Evolutionary conservation across 2,329 filamentous ascomycete genomes (phyloP), one percentile per base, ranked within the genome.

Genomic region (Orbilia javanica): DNA sequence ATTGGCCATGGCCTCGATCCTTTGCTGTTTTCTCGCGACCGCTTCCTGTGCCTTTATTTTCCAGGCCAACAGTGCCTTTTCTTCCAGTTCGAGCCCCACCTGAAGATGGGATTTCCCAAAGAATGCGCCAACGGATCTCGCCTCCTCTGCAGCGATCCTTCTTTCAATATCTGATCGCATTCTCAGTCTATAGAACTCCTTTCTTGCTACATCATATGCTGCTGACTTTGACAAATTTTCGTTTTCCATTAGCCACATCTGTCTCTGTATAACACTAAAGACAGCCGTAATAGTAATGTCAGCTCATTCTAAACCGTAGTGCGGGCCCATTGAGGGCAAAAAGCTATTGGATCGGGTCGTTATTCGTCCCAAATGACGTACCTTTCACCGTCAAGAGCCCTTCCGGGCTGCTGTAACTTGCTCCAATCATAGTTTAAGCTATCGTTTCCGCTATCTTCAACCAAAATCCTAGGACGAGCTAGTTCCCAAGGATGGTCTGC

Each of bases 401-500:
- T 90, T 39, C 91, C 92, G 4, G 87, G 88, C 85, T 98, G 96
- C 81, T 88, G 86, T 81, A 97, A 84, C 81, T 85, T 90, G 81
- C 91, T 92, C 95, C 95, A 98, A 84, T 97, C 90, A 82, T 90
- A 90, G 68, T 85, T 87, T 83, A 91, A 89, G 64, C 89, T 87
- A 83, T 99, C 95, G 83, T 91, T 92, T 66, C 96, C 96, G 82
- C 95, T 92, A 81, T 90, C 87, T 85, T 99, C 96, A 8, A 98
- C 86, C 55, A 99, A 87, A 74, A 97, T 87, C 81, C 93, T 88
- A 68, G 96, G 96, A 79, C 95, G 88, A 18, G 96, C 96, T 83
- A 99, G 86, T 85, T 99, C 96, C 96, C 96, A 99, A 4, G 96
- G 96, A 84, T 99, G 96, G 84, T 99, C 95, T 82, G 88, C 90